Percentiles rank a stretch among this genome's conserved stretches.
Conservation (phyloP, 768 basidiomycete species). For the Coprinopsis sp. region DNA sequence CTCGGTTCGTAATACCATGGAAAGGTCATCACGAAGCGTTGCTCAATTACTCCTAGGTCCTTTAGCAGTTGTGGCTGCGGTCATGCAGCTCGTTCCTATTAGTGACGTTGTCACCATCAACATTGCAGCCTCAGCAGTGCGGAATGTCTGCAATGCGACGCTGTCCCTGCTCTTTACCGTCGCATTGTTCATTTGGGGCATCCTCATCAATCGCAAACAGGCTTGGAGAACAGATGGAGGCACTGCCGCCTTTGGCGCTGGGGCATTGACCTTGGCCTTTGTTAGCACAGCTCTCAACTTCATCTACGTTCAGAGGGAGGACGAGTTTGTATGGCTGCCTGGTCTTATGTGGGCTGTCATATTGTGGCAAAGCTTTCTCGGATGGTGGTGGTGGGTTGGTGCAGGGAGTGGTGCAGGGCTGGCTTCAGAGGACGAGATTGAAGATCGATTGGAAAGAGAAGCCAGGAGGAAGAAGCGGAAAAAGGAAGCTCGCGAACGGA, state of each 20-base stretch:
- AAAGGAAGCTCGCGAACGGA: conserved; percentile 40
- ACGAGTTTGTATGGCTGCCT: conserved; percentile 90
- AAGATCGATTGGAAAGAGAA: conserved; percentile 52
- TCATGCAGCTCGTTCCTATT: conserved; percentile 81
- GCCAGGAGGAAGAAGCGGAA: conserved; percentile 52
- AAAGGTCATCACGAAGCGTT: too few species aligned
- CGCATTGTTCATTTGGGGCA: conserved; percentile 90
- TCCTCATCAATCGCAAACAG: conserved; percentile 79
- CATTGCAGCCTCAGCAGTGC: conserved; percentile 64
- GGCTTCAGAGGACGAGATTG: conserved; percentile 50
- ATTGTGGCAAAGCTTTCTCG: conserved; percentile 95
- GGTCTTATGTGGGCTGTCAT: conserved; percentile 86
- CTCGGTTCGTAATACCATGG: conserved; percentile 67
- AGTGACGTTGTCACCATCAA: conserved; percentile 36
- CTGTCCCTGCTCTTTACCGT: conserved; percentile 92
- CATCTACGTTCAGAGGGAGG: conserved; percentile 75
- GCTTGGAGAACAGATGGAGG: conserved; percentile 98
- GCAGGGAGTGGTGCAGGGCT: conserved; percentile 69
- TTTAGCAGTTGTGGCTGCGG: conserved; percentile 76
- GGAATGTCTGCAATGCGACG: conserved; percentile 94
- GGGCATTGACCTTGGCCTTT: conserved; percentile 78
- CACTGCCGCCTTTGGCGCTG: conserved; percentile 88
- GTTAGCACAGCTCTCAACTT: conserved; percentile 84
- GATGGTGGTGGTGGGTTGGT: conserved; percentile 99
- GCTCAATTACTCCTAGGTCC: conserved; percentile 47